A percentile compares a stretch with the other conserved stretches of the same genome.
These are phyloP conservation scores for Gossypium davidsonii DNA, from an alignment of 441 rosid genomes.

Conservation along the genomic window DNA sequence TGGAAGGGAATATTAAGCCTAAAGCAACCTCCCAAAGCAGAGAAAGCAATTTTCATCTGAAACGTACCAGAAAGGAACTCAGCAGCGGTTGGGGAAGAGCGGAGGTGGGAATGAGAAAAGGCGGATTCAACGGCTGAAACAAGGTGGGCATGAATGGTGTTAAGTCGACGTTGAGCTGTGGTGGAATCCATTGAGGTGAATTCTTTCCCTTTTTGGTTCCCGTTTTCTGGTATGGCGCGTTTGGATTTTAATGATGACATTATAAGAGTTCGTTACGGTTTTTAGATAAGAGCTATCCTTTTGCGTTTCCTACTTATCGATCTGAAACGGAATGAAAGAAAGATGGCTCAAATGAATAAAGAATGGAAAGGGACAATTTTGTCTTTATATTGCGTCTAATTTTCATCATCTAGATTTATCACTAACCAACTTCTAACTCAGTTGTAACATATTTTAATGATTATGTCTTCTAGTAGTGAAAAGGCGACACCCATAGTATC, in stretches of 20 bases:
- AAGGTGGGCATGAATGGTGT: slow-evolving; percentile 64
- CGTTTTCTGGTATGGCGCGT: slow-evolving; percentile 24
- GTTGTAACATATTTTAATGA: too few species aligned
- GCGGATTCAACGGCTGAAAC: slow-evolving; percentile 21
- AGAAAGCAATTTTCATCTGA: background rate
- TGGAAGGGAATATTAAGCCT: background rate
- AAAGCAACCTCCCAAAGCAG: background rate
- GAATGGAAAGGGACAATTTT: background rate
- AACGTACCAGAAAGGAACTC: slow-evolving; percentile 65
- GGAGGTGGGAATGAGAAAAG: slow-evolving; percentile 45
- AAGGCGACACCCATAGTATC: too few species aligned
- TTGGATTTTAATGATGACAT: background rate
- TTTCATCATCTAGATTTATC: too few species aligned
- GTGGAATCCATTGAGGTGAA: slow-evolving; percentile 37
- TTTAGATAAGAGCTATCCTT: background rate
- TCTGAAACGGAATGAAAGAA: background rate
- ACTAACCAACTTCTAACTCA: too few species aligned
- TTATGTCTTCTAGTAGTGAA: too few species aligned
- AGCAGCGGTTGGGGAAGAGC: slow-evolving; percentile 53
- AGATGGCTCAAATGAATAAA: too few species aligned
- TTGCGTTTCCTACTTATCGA: background rate
- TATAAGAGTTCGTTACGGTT: background rate
- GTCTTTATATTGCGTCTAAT: background rate
- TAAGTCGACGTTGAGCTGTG: slow-evolving; percentile 68
- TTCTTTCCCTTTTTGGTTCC: slow-evolving; percentile 6